These are phyloP conservation scores for Lactifluus pinguis DNA, from an alignment of 768 basidiomycete genomes.

Conservation along the genomic window DNA sequence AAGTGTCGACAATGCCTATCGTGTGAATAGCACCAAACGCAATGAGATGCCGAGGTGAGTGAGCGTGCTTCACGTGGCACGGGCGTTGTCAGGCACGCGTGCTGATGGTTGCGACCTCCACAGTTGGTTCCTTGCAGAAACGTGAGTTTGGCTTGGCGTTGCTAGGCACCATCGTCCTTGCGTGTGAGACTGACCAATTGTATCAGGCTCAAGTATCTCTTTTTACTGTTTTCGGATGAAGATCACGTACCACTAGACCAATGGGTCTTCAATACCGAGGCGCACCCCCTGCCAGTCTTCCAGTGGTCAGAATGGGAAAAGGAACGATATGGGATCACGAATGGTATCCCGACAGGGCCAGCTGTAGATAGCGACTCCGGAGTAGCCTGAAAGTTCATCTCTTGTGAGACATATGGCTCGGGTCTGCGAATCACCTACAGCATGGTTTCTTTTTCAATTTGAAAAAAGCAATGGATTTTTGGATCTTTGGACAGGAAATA, in stretches of 20 bases:
- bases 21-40: conserved; percentile 24
- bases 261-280: conserved; percentile 47
- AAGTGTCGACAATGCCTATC: conserved; percentile 41
- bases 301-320: conserved; percentile 50
- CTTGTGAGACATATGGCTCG: background rate
- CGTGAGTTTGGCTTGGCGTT: conserved; percentile 25
- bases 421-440: background rate
- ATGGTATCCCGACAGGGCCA: background rate
- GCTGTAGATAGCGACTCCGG: background rate
- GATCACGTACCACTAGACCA: conserved; percentile 44
- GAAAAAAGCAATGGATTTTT: background rate
- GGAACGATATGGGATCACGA: conserved; percentile 31
- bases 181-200: background rate
- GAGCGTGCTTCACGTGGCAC: background rate
- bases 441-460: background rate
- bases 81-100: background rate
- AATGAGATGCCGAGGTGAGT: conserved; percentile 71
- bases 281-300: conserved; percentile 71
- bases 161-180: background rate
- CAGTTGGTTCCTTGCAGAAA: conserved; percentile 50
- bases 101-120: background rate
- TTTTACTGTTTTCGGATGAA: conserved; percentile 57
- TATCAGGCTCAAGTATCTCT: conserved; percentile 58
- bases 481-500: background rate
- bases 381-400: background rate